Evolutionary conservation across 306 rosid species (phyloP), one percentile per base, ranked within the genome.

Genomic region (Sphenostylis stenocarpa): DNA sequence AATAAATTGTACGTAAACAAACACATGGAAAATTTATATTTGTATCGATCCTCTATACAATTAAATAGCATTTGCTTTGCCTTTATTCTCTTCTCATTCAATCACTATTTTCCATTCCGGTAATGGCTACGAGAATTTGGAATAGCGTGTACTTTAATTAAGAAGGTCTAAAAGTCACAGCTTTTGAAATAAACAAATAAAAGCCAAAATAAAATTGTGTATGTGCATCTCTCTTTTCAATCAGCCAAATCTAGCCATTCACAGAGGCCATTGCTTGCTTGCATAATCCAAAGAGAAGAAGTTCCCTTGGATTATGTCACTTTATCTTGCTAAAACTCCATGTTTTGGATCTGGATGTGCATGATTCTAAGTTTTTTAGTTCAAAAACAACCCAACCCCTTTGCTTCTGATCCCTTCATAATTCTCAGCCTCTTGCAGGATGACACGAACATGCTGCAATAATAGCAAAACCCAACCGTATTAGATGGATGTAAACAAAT

Each of bases 361-460:
- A 21, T 66, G 45, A 19, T 33, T 63, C 28, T 26, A 2, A 2
- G 3, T 2, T 45, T 29, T 19, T 28, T 11, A n/a, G 72, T 17
- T 38, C 28, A 63, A 19, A 80, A 77, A 76, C 82, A 87, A 33
- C 78, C 80, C 77, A 91, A 80, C 16, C 94, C 95, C 77, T 82
- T 88, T 44, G 95, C 86, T 68, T 91, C 91, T 62, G 88, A 86
- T 79, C 81, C 93, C 62, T 86, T 91, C 81, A 91, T 82, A 53
- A 89, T 90, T 74, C 82, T 86, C 63, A 89, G 65, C 82, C 93
- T 85, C 80, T 86, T 91, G 77, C 94, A 91, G 7, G 94, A 88
- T 15, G 73, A 72, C 39, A 75, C 84, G 60, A 91, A 91, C 93
- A 91, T 91, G 57, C 88, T 90, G 92, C 85, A 81, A 57, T 10